Evolutionary conservation across 306 rosid genomes (phyloP), one percentile per base, ranked within the genome.

Genomic region (Alnus rubra): DNA sequence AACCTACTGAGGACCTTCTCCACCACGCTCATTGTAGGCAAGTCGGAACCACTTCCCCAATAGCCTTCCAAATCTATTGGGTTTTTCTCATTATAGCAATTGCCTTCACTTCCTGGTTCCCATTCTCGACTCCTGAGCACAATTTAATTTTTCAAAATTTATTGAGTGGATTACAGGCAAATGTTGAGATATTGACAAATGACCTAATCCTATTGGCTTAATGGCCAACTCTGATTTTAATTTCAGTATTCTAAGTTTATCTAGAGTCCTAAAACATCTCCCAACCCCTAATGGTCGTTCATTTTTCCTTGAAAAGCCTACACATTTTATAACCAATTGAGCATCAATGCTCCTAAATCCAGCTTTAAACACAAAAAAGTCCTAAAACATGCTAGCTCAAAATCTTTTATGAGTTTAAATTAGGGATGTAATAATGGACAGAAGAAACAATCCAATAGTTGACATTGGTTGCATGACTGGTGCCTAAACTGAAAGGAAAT

Each of bases 21-120:
- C 79, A 91, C 86, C 50, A 76, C 79, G 74, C 78, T 83, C 99
- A 91, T 90, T 8, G 99, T 93, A 4, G 92, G 91, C 84, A 85
- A 70, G 87, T 95, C 98, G 7, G 99, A 93, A 71, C 99, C 98
- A 49, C 97, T 95, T 87, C 99, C 99, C 99, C 99, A 95, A 39
- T 95, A 93, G 71, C 96, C 83, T 74, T 89, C 93, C 28, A 54
- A 1, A 16, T 89, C 85, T 37, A 93, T 88, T 2, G 98, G 99
- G 0, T 79, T 78, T 44, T 84, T 91, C 85, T 93, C 94, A 8
- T 78, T 77, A 55, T 90, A 95, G 79, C 99, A 95, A 82, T 95
- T 95, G 35, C 98, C 99, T 74, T 93, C 88, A 71, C 84, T 86
- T 82, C 48, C 92, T 14, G 78, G 84, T 2, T 88, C 76, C 99